phyloP scores from a whole-genome alignment of 768 basidiomycete genomes.

The Cystobasidium tubakii region DNA sequence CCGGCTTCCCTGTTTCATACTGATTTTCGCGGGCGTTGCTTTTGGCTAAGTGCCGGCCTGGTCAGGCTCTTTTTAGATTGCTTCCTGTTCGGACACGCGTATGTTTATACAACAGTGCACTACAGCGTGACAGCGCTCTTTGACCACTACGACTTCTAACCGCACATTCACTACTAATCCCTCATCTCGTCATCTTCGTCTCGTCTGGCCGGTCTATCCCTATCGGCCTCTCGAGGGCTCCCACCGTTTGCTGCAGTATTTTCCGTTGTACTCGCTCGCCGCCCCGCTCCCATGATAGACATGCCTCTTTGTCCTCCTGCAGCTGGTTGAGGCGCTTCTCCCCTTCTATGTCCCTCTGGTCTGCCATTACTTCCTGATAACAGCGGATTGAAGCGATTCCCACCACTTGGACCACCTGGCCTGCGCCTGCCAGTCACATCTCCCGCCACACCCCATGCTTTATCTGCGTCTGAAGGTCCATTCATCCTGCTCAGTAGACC shows the following conservation, averaged over 20 bases:
- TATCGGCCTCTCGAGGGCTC: neutral
- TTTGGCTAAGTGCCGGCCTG: no score
- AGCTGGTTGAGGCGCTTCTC: neutral
- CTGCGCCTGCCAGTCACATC: neutral
- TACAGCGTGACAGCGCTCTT: no score
- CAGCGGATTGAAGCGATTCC: conserved; percentile 24
- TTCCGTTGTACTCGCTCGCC: neutral
- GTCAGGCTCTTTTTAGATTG: no score
- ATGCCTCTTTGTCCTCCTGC: conserved; percentile 17
- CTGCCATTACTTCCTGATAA: conserved; percentile 11
- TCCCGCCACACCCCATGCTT: conserved; percentile 34
- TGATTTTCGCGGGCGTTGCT: no score
- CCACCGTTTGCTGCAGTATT: neutral
- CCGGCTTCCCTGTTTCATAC: no score
- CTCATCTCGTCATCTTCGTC: neutral
- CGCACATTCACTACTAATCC: neutral
- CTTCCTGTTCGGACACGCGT: no score
- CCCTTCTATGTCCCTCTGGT: neutral
- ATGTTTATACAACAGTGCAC: no score
- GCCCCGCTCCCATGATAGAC: conserved; percentile 22
- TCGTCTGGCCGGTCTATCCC: neutral
- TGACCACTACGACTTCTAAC: no score
- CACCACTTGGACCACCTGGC: conserved; percentile 18
- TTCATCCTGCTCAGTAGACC: neutral
- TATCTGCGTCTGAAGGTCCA: conserved; percentile 26